Base-by-base conservation (phyloP, 192 early-diverging fungal genomes). In the Pilobolus umbonatus region DNA sequence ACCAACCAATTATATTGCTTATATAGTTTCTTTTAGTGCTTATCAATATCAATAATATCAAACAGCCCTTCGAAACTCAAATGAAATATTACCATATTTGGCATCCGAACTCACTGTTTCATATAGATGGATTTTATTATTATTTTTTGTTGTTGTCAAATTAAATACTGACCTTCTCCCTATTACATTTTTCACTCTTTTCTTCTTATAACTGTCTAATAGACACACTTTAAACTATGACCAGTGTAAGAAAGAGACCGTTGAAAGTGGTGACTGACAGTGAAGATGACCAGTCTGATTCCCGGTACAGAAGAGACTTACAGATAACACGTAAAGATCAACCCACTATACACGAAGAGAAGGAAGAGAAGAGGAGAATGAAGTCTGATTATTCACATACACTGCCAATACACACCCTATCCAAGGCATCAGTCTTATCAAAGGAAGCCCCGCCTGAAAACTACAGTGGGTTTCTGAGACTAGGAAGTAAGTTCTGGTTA, bases 401-500 rank as follows among this genome's bases (percentile, higher is more conserved):
- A 11, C 54, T 75, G 34, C 79, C 81, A 39, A 84, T 88, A 22
- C 88, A 89, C 69, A 79, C 78, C 46, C 72, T 65, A 34, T 73
- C 73, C 30, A 77, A 74, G 14, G 78, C 88, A 12, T 90, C 88
- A 14, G 86, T 88, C 8, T 61, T 93, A 54, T 88, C 86, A 54
- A 90, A 92, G 60, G 91, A 91, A 73, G 87, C 87, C 8, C 88
- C 86, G 7, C 86, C 86, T 24, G 88, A 88, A 54, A 89, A 88
- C 71, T 94, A 91, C 69, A 85, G 90, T 47, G 91, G 91, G 17
- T 85, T 94, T 65, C 73, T 88, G 34, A 90, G 90, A 68, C 78
- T 94, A 45, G 71, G 80, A 40, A 80, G 81, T 83, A 73, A 71
- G 74, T 69, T 5, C 15, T 15, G 2, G 8, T 52, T 14, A 47